Base-by-base conservation (phyloP, 2,329 filamentous ascomycete genomes). In the Lachnellula hyalina region DNA sequence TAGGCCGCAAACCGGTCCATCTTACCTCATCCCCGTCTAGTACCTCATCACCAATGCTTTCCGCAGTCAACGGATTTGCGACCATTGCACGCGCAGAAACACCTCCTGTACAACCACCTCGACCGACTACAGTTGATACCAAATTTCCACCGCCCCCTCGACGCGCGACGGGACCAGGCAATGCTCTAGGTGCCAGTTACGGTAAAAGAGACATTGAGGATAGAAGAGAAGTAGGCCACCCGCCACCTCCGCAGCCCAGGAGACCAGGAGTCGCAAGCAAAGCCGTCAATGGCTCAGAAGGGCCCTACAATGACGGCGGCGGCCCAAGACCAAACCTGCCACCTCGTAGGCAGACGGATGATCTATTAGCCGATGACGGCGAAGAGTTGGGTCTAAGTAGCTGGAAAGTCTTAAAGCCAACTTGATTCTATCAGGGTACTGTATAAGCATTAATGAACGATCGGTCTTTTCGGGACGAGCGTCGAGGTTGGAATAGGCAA, bases 1-100 rank as follows among this genome's bases (percentile, higher is more conserved):
- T 70, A 2, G 67, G 61, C 6, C 61, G 60, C 25, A 71, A 71
- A 53, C 68, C 68, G 15, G 49, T 65, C 6, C 67, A 70, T 54
- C 61, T 71, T 14, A 63, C 61, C 28, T 57, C 60, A 5, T 61
- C 62, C 12, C 54, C 59, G 23, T 59, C 62, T 7, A 23, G 53
- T 11, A 62, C 53, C n/a, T 52, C 60, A 4, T 58, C 58, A 15
- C 59, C 62, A 5, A 54, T 62, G 15, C 9, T 61, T 7, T 62
- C 64, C 6, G 52, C 46, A 4, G 32, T 54, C n/a, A 44, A 47
- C 32, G 61, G 62, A 5, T 54, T 60, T 9, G 36, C 56, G 15
- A 47, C 55, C 19, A 41, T 58, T 21, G 45, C 58, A 23, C 55
- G 52, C 9, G 41, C 61, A 9, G 52, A 32, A 35, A 35, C 41